Percentiles rank a stretch among this genome's conserved stretches.
These are phyloP conservation scores for Dothideomycetes sp. DNA, from an alignment of 2,329 filamentous ascomycete species.

Conservation along the genomic window DNA sequence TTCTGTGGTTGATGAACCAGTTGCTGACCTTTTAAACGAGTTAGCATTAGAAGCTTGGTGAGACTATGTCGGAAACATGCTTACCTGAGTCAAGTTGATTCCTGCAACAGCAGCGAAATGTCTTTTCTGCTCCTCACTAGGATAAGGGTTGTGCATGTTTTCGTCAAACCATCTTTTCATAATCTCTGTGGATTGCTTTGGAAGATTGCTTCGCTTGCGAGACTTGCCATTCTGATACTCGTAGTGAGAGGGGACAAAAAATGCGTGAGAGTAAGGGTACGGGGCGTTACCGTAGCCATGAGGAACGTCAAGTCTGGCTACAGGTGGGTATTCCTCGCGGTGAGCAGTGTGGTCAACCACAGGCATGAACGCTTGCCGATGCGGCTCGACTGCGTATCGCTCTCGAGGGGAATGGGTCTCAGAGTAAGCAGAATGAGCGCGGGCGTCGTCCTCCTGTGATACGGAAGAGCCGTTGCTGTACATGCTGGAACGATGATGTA, in stretches of 20 bases:
- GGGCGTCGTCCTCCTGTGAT: constrained; percentile 6
- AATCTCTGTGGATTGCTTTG: constrained; percentile 31
- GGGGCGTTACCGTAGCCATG: constrained; percentile 11
- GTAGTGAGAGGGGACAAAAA: constrained; percentile 18
- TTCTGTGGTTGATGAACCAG: constrained; percentile 32
- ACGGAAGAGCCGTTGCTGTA: constrained; percentile 12
- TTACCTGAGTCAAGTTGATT: constrained; percentile 30
- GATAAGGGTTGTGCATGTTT: constrained; percentile 31
- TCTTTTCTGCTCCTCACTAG: constrained; percentile 30
- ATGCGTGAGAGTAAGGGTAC: constrained; percentile 12
- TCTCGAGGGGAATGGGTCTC: constrained; percentile 8
- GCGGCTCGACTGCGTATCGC: constrained; percentile 10
- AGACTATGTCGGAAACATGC: neutral
- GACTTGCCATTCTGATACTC: constrained; percentile 29
- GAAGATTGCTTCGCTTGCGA: constrained; percentile 30
- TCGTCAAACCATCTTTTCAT: constrained; percentile 33
- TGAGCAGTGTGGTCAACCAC: neutral
- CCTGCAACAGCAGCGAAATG: constrained; percentile 20
- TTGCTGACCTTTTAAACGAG: constrained; percentile 25
- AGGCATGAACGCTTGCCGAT: constrained; percentile 1
- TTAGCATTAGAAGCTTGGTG: neutral
- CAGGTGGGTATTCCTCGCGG: constrained; percentile 7
- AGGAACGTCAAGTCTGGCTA: constrained; percentile 8
- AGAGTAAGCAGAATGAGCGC: constrained; percentile 7
- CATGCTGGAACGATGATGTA: constrained; percentile 10